phyloP scores from a whole-genome alignment of 495 filamentous ascomycete species.

The Penicillium nucicola region DNA sequence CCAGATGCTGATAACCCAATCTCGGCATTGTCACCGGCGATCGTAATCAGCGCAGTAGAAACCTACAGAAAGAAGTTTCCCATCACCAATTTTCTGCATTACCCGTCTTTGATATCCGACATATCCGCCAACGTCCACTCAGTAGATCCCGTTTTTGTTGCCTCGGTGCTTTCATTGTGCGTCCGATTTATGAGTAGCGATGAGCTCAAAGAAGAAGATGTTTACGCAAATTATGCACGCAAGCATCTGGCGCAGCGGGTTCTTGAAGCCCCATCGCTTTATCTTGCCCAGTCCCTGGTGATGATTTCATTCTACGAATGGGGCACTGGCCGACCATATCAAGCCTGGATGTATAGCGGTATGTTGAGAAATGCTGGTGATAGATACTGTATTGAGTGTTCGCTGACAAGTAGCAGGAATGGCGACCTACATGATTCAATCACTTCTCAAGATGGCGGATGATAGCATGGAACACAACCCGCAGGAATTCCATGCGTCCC shows the following conservation, averaged over 20 bases:
- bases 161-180: conserved; percentile 38
- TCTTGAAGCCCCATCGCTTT: conserved; percentile 40
- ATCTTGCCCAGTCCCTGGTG: conserved; percentile 40
- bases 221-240: conserved; percentile 38
- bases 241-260: conserved; percentile 33
- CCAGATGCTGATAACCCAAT: conserved; percentile 20
- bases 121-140: conserved; percentile 30
- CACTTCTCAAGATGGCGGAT: conserved; percentile 41
- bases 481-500: conserved; percentile 37
- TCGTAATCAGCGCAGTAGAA: conserved; percentile 37
- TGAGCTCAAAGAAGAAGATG: conserved; percentile 27
- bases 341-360: conserved; percentile 49
- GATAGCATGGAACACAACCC: conserved; percentile 43
- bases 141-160: conserved; percentile 41
- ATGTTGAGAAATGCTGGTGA: neutral
- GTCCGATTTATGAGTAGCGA: conserved; percentile 35
- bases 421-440: conserved; percentile 48
- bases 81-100: conserved; percentile 43
- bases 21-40: conserved; percentile 23
- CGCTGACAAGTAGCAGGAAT: conserved; percentile 26
- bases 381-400: neutral
- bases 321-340: conserved; percentile 42
- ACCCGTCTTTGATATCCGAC: conserved; percentile 42
- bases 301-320: conserved; percentile 46
- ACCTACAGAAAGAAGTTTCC: conserved; percentile 43